Conservation (phyloP, 164 flowering plant species). For the Stephania japonica region DNA sequence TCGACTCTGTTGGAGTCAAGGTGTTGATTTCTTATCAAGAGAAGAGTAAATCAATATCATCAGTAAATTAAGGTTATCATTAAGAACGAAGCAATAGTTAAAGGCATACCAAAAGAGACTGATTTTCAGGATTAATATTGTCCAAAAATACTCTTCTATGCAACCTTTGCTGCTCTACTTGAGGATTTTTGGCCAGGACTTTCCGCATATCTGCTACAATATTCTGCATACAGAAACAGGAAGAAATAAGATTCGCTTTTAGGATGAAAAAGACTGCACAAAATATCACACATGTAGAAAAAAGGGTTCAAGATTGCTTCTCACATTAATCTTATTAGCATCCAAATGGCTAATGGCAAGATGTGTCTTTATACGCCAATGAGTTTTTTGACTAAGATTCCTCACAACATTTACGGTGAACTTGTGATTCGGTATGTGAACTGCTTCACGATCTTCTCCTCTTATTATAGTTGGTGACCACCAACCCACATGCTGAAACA, state of each 20-base stretch:
- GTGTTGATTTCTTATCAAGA: too few relatives aligned
- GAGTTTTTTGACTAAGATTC: conserved; percentile 92
- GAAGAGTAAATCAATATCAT: neutral
- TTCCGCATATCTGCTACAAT: conserved; percentile 98
- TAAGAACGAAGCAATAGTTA: neutral
- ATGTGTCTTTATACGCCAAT: conserved; percentile 96
- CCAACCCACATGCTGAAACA: conserved; percentile 92
- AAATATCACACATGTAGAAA: neutral
- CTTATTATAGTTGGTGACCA: conserved; percentile 97
- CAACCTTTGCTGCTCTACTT: conserved; percentile 90
- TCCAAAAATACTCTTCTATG: conserved; percentile 92
- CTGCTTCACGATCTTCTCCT: conserved; percentile 98
- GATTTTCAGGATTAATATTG: conserved; percentile 70
- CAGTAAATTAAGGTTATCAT: neutral
- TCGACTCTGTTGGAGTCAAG: too few relatives aligned
- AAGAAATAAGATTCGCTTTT: neutral
- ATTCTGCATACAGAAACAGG: conserved; percentile 38
- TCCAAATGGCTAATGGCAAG: conserved; percentile 94
- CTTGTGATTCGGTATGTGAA: conserved; percentile 95
- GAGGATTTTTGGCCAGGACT: conserved; percentile 93
- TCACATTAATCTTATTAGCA: conserved; percentile 82
- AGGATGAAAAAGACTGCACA: conserved; percentile 5
- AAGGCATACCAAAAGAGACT: conserved; percentile 68
- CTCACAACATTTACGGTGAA: conserved; percentile 90
- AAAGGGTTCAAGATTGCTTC: conserved; percentile 17